A percentile compares a stretch with the other conserved stretches of the same genome.
Evolutionary conservation across 495 filamentous ascomycete species (phyloP).

Genomic region (Stereocaulon alpinum): DNA sequence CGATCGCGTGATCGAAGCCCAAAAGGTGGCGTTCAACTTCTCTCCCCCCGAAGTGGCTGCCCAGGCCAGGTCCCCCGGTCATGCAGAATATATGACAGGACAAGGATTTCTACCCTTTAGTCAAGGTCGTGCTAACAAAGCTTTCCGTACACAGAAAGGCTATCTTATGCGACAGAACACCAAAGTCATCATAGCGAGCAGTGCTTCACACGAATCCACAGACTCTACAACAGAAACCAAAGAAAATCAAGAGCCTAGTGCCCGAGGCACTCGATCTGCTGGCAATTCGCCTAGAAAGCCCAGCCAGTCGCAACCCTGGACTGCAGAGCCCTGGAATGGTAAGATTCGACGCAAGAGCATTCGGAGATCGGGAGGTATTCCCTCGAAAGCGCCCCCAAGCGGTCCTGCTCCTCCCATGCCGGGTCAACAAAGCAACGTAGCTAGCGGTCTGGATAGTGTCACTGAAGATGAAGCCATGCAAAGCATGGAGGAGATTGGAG

Average conservation of each 20-base stretch:
- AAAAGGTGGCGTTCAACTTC: slow-evolving; percentile 78
- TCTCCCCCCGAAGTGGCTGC: slow-evolving; percentile 31
- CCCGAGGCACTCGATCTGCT: slow-evolving; percentile 49
- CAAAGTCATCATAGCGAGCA: slow-evolving; percentile 85
- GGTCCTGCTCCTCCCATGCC: slow-evolving; percentile 74
- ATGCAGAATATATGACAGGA: slow-evolving; percentile 21
- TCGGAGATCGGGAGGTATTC: slow-evolving; percentile 45
- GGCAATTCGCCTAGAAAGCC: slow-evolving; percentile 64
- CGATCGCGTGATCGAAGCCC: slow-evolving; percentile 86
- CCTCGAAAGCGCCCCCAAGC: slow-evolving; percentile 51
- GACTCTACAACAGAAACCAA: slow-evolving; percentile 26
- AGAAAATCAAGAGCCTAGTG: slow-evolving; percentile 45
- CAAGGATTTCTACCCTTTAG: slow-evolving; percentile 23
- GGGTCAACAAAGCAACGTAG: slow-evolving; percentile 73
- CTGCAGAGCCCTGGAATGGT: slow-evolving; percentile 91
- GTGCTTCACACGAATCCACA: slow-evolving; percentile 43
- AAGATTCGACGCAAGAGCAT: slow-evolving; percentile 59
- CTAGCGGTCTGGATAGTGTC: slow-evolving; percentile 46
- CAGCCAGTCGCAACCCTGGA: slow-evolving; percentile 78
- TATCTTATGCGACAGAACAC: slow-evolving; percentile 99
- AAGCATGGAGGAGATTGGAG: slow-evolving; percentile 49
- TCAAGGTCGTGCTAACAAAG: slow-evolving; percentile 45
- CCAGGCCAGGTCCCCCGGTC: slow-evolving; percentile 12
- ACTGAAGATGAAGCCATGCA: slow-evolving; percentile 47
- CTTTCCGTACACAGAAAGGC: slow-evolving; percentile 65